Conservation (phyloP, 176 grass and related monocot genomes). For the Avena insularis region DNA sequence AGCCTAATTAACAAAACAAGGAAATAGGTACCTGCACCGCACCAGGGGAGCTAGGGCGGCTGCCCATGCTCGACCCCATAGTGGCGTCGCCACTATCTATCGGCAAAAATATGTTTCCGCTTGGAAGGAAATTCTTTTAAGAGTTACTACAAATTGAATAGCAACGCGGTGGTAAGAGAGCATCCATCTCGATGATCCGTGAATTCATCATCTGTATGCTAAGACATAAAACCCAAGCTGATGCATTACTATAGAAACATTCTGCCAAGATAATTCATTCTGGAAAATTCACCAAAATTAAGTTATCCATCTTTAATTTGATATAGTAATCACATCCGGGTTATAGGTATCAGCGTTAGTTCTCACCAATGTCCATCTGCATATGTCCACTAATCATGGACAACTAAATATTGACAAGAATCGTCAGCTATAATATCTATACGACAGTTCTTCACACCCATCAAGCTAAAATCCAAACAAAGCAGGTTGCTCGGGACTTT, state of each 20-base stretch:
- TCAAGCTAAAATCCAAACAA: not conserved
- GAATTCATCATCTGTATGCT: not conserved
- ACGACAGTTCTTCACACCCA: not conserved
- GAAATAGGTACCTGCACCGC: no score
- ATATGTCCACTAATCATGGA: not conserved
- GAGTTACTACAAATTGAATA: not conserved
- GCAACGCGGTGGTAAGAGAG: not conserved
- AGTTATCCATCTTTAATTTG: not conserved
- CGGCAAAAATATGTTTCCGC: not conserved
- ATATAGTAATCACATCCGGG: not conserved
- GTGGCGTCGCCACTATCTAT: no score
- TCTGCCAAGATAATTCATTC: not conserved
- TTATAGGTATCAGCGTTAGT: not conserved
- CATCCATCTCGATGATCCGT: not conserved
- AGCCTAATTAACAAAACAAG: no score
- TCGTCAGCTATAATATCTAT: no score
- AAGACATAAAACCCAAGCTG: not conserved
- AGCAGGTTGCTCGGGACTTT: no score
- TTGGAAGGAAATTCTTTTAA: not conserved
- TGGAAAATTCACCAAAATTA: not conserved
- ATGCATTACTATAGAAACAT: not conserved
- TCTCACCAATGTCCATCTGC: not conserved
- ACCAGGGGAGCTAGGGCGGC: no score
- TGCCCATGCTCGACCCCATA: no score
- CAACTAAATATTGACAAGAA: not conserved